A percentile compares a stretch with the other conserved stretches of the same genome.
Evolutionary conservation across 345 rosid genomes (phyloP).

Genomic region (Acer yangbiense): DNA sequence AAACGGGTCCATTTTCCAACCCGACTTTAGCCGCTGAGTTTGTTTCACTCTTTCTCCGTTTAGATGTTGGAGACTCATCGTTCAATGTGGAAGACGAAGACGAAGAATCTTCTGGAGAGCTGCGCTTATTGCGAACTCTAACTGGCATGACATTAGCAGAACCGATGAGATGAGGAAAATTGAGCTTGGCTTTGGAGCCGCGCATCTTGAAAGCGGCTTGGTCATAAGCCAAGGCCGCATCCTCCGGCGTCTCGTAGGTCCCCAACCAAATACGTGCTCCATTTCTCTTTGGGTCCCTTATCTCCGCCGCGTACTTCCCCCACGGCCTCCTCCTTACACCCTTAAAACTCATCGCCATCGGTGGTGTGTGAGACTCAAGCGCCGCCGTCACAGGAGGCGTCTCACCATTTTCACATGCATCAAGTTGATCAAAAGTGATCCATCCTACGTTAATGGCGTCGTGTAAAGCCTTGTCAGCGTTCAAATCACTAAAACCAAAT

Average conservation of each 20-base stretch:
- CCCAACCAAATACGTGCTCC: constrained; percentile 74
- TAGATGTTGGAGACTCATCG: neutral
- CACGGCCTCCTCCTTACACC: constrained; percentile 53
- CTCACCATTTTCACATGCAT: neutral
- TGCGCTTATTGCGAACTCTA: constrained; percentile 18
- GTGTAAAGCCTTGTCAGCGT: constrained; percentile 4
- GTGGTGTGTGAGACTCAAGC: neutral
- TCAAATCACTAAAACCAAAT: neutral
- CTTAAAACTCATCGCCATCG: constrained; percentile 12
- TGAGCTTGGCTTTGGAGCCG: constrained; percentile 6
- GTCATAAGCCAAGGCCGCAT: constrained; percentile 36
- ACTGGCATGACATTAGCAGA: constrained; percentile 8
- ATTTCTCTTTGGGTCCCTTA: constrained; percentile 63
- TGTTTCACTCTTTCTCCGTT: constrained; percentile 2
- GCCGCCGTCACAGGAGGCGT: neutral
- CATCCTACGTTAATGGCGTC: constrained; percentile 27
- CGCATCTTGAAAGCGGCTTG: constrained; percentile 17
- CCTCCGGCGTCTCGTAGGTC: constrained; percentile 61
- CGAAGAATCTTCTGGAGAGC: neutral
- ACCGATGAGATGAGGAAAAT: constrained; percentile 16
- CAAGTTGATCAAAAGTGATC: constrained; percentile 4
- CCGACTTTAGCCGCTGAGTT: neutral
- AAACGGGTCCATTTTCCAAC: neutral
- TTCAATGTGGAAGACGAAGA: neutral
- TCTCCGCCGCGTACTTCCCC: constrained; percentile 74